phyloP scores from a whole-genome alignment of 2,329 filamentous ascomycete genomes.

The Fusarium brevicatenulatum region DNA sequence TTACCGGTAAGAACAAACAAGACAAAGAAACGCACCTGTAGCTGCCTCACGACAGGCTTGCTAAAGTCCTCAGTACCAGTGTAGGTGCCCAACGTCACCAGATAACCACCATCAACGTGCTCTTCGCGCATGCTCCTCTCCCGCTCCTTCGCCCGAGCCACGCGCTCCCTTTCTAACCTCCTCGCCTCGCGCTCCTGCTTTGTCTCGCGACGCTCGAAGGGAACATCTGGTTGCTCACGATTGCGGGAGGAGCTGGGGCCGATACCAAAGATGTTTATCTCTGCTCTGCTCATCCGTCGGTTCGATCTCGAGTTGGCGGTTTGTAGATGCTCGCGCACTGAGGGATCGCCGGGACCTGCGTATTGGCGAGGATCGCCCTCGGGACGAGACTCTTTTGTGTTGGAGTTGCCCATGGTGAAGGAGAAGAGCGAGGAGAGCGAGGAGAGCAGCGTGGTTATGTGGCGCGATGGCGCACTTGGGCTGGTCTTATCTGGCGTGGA shows the following conservation, averaged over 20 bases:
- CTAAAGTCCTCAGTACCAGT: constrained; percentile 93
- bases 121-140: constrained; percentile 92
- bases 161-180: constrained; percentile 82
- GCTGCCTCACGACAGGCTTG: constrained; percentile 85
- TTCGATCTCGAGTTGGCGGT: constrained; percentile 36
- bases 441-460: constrained; percentile 10
- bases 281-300: constrained; percentile 53
- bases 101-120: constrained; percentile 90
- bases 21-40: constrained; percentile 74
- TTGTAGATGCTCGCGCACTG: constrained; percentile 38
- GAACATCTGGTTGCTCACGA: constrained; percentile 53
- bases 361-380: constrained; percentile 41
- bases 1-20: not conserved
- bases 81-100: constrained; percentile 95
- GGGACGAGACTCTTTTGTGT: constrained; percentile 53
- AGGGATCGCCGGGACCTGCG: constrained; percentile 36
- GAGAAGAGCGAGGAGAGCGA: constrained; percentile 13
- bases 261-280: constrained; percentile 60
- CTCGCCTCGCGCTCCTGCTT: constrained; percentile 91
- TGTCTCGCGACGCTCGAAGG: constrained; percentile 80
- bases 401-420: constrained; percentile 53
- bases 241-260: constrained; percentile 52
- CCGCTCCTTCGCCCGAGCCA: constrained; percentile 80
- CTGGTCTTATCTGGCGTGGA: constrained; percentile 17
- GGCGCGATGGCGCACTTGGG: constrained; percentile 33